A percentile compares a stretch with the other conserved stretches of the same genome.
phyloP scores from a whole-genome alignment of 2,329 filamentous ascomycete species.

The Ophiostoma pallidulum region DNA sequence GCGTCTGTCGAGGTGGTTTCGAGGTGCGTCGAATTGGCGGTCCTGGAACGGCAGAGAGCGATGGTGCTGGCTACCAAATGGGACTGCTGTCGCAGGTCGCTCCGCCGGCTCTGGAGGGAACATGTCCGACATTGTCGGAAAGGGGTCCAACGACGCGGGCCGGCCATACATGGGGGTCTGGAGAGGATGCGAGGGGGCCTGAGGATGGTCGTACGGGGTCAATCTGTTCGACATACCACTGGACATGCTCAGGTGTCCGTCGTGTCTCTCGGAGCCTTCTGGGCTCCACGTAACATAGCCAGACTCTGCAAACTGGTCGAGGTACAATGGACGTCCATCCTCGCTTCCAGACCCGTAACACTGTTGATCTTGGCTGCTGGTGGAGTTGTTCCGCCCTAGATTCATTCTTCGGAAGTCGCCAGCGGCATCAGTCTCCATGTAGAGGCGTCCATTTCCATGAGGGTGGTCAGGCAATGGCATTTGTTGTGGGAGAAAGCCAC shows the following conservation, averaged over 20 bases:
- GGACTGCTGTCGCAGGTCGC: conserved; percentile 7
- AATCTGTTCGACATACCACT: not conserved
- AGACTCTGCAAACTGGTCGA: not conserved
- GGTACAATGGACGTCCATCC: not conserved
- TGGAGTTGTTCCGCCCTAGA: too few relatives aligned
- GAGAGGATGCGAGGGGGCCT: not conserved
- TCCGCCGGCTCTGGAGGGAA: not conserved
- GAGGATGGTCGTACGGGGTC: not conserved
- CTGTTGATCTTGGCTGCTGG: not conserved
- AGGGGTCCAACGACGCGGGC: not conserved
- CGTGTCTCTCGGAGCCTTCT: not conserved
- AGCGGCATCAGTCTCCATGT: not conserved
- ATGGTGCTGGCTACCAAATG: not conserved
- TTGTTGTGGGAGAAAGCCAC: not conserved
- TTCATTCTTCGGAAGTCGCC: conserved; percentile 2
- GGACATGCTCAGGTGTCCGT: not conserved
- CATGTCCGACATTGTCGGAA: not conserved
- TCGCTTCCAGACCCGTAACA: not conserved
- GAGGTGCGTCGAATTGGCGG: not conserved
- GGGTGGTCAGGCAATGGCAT: not conserved
- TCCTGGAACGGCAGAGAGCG: not conserved
- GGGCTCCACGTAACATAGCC: not conserved
- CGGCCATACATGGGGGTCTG: not conserved
- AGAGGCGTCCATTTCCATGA: not conserved
- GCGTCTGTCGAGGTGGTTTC: not conserved